Percentiles rank a stretch among this genome's conserved stretches.
phyloP scores from a whole-genome alignment of 1,284 basidiomycete genomes.

The Irpex rosettiformis region DNA sequence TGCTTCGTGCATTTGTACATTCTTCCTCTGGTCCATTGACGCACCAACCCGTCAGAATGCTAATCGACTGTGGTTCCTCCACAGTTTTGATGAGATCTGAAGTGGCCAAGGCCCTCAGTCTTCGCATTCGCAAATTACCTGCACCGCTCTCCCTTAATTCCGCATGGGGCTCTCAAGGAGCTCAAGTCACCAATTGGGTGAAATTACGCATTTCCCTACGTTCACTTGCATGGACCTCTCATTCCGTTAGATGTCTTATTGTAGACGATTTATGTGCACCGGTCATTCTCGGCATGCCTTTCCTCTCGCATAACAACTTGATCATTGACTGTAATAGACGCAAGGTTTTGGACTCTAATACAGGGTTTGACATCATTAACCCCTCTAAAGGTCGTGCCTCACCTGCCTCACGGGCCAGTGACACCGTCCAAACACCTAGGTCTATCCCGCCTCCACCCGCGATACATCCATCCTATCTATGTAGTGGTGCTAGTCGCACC shows the following conservation, averaged over 20 bases:
- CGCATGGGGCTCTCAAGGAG: not conserved
- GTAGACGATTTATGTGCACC: slow-evolving; percentile 6
- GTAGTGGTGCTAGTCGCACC: not conserved
- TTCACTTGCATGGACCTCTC: not conserved
- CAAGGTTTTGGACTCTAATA: slow-evolving; percentile 17
- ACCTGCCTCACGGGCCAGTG: not conserved
- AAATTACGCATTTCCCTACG: not conserved
- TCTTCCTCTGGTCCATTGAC: not conserved
- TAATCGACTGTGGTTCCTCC: not conserved
- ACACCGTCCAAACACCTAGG: not conserved
- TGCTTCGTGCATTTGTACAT: not conserved
- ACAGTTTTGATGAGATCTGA: not conserved
- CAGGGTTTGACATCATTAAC: slow-evolving; percentile 18
- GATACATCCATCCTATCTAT: not conserved
- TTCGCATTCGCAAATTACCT: not conserved
- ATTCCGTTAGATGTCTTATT: not conserved
- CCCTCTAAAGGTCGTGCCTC: not conserved
- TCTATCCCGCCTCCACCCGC: not conserved
- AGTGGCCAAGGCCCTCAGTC: not conserved
- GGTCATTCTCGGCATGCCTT: slow-evolving; percentile 25
- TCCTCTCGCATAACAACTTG: slow-evolving; percentile 21
- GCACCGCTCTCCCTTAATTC: not conserved
- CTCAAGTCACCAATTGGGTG: not conserved
- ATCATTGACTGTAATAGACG: slow-evolving; percentile 20
- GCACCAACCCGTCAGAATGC: not conserved